These are phyloP conservation scores for Erucastrum elatum DNA, from an alignment of 345 rosid genomes.

Conservation along the genomic window DNA sequence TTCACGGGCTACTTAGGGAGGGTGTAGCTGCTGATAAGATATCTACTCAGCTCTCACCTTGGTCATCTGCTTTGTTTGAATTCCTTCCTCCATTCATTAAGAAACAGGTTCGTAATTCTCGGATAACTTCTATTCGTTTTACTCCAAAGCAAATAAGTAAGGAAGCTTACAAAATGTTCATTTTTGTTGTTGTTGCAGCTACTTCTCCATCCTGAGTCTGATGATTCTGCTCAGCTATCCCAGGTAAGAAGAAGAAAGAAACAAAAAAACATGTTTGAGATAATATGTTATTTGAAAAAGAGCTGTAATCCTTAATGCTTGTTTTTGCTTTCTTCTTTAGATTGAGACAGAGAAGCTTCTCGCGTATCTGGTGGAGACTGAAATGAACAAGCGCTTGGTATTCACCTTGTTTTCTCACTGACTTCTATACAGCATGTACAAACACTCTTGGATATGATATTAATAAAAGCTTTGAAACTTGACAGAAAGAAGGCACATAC, in stretches of 20 bases:
- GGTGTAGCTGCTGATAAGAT: conserved; percentile 71
- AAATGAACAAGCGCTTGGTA: conserved; percentile 90
- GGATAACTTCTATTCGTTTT: conserved; percentile 3
- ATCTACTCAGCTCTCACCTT: conserved; percentile 89
- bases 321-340: conserved; percentile 45
- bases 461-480: conserved; percentile 27
- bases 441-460: background rate
- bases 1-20: conserved; percentile 68
- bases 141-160: conserved; percentile 1
- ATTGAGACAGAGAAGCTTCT: conserved; percentile 98
- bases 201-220: conserved; percentile 92
- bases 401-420: conserved; percentile 1
- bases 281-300: background rate
- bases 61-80: conserved; percentile 95
- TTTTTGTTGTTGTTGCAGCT: conserved; percentile 58
- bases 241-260: conserved; percentile 55
- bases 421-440: background rate
- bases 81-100: conserved; percentile 87
- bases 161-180: conserved; percentile 30
- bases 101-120: conserved; percentile 63
- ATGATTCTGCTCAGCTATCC: conserved; percentile 99
- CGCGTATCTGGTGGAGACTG: conserved; percentile 94
- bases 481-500: conserved; percentile 86
- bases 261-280: background rate
- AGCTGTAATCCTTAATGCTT: conserved; percentile 24